Evolutionary conservation across 495 filamentous ascomycete genomes (phyloP).

Genomic region (Annulohypoxylon nitens): DNA sequence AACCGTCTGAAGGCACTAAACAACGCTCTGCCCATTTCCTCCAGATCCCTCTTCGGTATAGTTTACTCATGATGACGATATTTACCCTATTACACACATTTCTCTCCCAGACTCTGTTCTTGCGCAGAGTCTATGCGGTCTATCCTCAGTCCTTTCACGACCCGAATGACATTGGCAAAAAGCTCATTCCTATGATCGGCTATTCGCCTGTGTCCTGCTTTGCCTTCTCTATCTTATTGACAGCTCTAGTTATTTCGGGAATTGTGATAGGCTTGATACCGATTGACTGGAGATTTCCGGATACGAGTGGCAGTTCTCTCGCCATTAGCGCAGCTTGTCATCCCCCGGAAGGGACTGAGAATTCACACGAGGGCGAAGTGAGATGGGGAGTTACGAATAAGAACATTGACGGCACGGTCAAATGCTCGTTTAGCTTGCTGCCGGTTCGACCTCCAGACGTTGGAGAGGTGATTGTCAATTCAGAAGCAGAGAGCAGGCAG

Average conservation of each 20-base stretch:
- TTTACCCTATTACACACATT: slow-evolving; percentile 5
- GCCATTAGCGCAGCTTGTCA: slow-evolving; percentile 1
- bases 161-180: not conserved
- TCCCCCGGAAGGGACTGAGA: not conserved
- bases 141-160: not conserved
- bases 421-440: slow-evolving; percentile 2
- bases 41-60: not conserved
- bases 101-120: not conserved
- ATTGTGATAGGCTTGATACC: slow-evolving; percentile 5
- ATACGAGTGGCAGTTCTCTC: slow-evolving; percentile 7
- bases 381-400: slow-evolving; percentile 6
- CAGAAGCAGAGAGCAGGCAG: too few relatives aligned
- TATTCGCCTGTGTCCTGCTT: not conserved
- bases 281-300: slow-evolving; percentile 5
- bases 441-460: not conserved
- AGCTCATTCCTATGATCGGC: not conserved
- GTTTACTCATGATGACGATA: not conserved
- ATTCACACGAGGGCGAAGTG: not conserved
- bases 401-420: not conserved
- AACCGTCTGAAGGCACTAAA: not conserved
- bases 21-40: not conserved
- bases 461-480: not conserved
- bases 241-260: not conserved
- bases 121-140: not conserved
- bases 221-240: not conserved